Base-by-base conservation (phyloP, 2,329 filamentous ascomycete genomes). In the Aspergillus calidoustus region DNA sequence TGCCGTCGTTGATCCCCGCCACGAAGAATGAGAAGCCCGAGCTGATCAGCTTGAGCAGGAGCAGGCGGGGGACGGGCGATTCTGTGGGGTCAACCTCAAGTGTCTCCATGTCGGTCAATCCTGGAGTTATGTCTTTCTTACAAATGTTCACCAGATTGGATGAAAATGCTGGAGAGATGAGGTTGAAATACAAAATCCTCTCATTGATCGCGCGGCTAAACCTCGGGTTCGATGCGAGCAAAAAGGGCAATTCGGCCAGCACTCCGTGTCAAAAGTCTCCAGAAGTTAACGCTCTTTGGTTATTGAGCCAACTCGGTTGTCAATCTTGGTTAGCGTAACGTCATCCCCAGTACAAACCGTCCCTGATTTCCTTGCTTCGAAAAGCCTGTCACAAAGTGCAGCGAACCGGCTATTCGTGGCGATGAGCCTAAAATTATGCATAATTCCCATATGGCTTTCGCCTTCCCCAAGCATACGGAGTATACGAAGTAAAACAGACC, bases 1-100 rank as follows among this genome's bases (percentile, higher is more conserved):
- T 87, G 34, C 87, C 87, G 70, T 90, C 88, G 60, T 89, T 90
- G 52, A 86, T 79, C 0, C 88, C 87, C 0, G 87, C 86, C 31
- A 87, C 85, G 68, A 90, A 88, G 76, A 89, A 90, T 0, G 86
- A 87, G 64, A 88, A 84, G 0, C 82, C 83, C 2, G 84, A 81
- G 48, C 84, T 84, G 43, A 83, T 57, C 2, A 89, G 73, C 69
- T 86, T 87, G 41, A 84, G 58, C 23, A 56, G 46, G 9, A 53
- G 57, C 2, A 47, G 48, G 28, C 53, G 59, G 15, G 53, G 59
- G 7, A 41, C 51, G 1, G 57, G 57, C 23, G 30, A 30, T 15
- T 54, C 44, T 7, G 34, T 6, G n/a, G 22, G 2, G 13, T 60
- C 52, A 15, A 51, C 11, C 19, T 60, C 44, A 15, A 60, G 52